Conservation (phyloP, 177 flowering plant genomes). For the Telopea speciosissima region DNA sequence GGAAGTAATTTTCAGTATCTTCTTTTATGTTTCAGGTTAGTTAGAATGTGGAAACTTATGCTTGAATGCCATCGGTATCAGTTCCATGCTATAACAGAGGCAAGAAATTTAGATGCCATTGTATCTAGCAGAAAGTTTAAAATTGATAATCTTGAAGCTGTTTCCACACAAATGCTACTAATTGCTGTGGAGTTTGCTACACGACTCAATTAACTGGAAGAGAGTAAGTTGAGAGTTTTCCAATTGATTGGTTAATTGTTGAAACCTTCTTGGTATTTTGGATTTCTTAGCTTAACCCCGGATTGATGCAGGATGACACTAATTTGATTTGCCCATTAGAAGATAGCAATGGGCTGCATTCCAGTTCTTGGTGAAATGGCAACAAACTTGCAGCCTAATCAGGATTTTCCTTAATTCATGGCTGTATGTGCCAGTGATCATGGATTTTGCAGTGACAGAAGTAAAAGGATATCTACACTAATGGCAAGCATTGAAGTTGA, state of each 20-base stretch:
- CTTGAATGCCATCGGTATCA: conserved; percentile 88
- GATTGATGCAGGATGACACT: neutral
- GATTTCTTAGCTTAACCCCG: neutral
- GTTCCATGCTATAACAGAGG: conserved; percentile 58
- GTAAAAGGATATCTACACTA: too few species aligned
- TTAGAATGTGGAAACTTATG: conserved; percentile 88
- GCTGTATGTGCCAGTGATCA: neutral
- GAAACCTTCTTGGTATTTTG: neutral
- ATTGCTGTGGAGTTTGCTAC: neutral
- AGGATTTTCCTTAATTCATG: neutral
- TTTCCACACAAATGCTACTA: neutral
- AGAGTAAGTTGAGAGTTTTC: neutral
- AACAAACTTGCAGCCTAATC: neutral
- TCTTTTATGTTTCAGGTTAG: conserved; percentile 41
- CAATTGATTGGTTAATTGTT: neutral
- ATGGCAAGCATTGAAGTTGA: neutral
- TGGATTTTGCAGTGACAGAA: too few species aligned
- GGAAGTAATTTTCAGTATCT: neutral
- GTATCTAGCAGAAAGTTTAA: conserved; percentile 41
- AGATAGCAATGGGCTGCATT: neutral
- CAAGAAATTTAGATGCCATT: conserved; percentile 55
- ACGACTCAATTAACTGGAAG: neutral
- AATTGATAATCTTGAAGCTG: conserved; percentile 55
- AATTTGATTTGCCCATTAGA: neutral
- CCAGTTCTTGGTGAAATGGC: neutral